Conservation (phyloP, 257 asterid genomes). For the Nicotiana paniculata region DNA sequence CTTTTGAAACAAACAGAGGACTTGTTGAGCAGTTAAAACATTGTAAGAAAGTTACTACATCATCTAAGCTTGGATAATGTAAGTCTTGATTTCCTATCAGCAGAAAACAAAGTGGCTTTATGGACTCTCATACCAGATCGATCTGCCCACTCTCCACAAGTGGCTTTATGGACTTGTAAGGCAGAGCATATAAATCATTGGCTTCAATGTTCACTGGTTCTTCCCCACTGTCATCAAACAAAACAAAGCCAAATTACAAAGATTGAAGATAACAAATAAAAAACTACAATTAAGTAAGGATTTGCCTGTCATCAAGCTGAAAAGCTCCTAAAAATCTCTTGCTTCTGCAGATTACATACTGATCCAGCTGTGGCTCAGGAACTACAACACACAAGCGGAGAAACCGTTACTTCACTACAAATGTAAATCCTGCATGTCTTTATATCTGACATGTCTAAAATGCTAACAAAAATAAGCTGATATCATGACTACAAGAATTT, state of each 20-base stretch:
- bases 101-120: not conserved
- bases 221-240: slow-evolving; percentile 42
- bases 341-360: slow-evolving; percentile 77
- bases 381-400: slow-evolving; percentile 29
- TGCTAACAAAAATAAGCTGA: not conserved
- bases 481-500: not conserved
- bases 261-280: not conserved
- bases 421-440: not conserved
- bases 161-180: slow-evolving; percentile 74
- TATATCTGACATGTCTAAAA: not conserved
- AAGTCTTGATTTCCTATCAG: too few relatives aligned
- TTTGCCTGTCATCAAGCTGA: slow-evolving; percentile 79
- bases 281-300: not conserved
- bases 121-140: slow-evolving; percentile 55
- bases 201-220: slow-evolving; percentile 80
- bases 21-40: too few relatives aligned
- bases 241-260: slow-evolving; percentile 14
- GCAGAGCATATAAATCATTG: slow-evolving; percentile 69
- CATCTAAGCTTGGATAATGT: too few relatives aligned
- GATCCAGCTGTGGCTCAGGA: slow-evolving; percentile 70
- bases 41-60: too few relatives aligned
- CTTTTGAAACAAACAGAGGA: too few relatives aligned
- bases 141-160: slow-evolving; percentile 79
- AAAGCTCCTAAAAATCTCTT: slow-evolving; percentile 68
- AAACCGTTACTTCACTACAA: not conserved